These are phyloP conservation scores for Pholiota microspora DNA, from an alignment of 768 basidiomycete species.

Conservation along the genomic window DNA sequence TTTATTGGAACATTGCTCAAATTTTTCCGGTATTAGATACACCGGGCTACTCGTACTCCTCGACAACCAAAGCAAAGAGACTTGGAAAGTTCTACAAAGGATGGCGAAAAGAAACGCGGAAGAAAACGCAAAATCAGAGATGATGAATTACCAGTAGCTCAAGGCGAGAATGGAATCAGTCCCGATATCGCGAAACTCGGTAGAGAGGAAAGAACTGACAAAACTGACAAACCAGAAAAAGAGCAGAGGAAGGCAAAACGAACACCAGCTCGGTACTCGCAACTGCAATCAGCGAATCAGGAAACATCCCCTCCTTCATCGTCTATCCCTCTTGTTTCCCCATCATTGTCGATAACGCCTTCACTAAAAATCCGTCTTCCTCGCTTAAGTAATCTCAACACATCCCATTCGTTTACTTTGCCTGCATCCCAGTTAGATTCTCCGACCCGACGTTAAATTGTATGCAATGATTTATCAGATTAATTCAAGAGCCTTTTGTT, in stretches of 20 bases:
- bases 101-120: conserved; percentile 35
- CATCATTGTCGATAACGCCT: conserved; percentile 35
- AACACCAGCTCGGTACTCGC: conserved; percentile 28
- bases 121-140: conserved; percentile 45
- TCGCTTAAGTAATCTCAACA: conserved; percentile 34
- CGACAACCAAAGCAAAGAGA: conserved; percentile 30
- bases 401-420: conserved; percentile 13
- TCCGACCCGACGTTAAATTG: conserved; percentile 15
- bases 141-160: conserved; percentile 29
- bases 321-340: conserved; percentile 21
- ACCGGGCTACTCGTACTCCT: conserved; percentile 24
- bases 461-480: conserved; percentile 2
- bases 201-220: conserved; percentile 21
- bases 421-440: conserved; percentile 16
- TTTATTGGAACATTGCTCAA: not conserved
- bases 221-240: conserved; percentile 22
- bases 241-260: conserved; percentile 27
- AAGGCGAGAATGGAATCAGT: conserved; percentile 17
- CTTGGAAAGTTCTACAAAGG: conserved; percentile 19
- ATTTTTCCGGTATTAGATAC: conserved; percentile 9
- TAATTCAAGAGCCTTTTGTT: not conserved
- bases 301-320: conserved; percentile 19
- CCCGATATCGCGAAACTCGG: conserved; percentile 8
- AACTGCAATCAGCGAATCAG: conserved; percentile 11
- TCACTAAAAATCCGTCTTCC: conserved; percentile 57